A percentile compares a stretch with the other conserved stretches of the same genome.
These are phyloP conservation scores for Cinchona pubescens DNA, from an alignment of 257 asterid species.

Conservation along the genomic window DNA sequence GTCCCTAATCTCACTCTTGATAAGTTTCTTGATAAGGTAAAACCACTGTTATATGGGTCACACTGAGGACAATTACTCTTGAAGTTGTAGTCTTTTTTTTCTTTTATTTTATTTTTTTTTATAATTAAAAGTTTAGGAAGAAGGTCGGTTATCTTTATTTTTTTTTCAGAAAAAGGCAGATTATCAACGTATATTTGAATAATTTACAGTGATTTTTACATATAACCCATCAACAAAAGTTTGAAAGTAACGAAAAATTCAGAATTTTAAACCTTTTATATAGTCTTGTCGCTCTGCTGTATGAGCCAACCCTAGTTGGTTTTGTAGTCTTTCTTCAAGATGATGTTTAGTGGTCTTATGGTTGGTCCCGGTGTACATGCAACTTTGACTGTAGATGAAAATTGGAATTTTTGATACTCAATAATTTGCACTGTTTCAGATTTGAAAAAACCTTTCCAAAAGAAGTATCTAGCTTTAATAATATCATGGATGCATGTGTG, in stretches of 20 bases:
- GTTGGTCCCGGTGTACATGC: constrained; percentile 31
- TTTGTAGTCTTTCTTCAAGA: constrained; percentile 18
- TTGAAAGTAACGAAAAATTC: no score
- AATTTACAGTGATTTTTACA: no score
- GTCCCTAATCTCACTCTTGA: constrained; percentile 18
- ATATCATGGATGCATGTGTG: not conserved
- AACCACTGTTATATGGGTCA: constrained; percentile 25
- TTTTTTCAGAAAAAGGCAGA: no score
- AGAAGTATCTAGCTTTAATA: not conserved
- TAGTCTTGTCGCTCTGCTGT: no score
- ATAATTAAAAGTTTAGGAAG: no score
- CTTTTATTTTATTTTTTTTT: no score
- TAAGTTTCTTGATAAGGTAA: constrained; percentile 28
- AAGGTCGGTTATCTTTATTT: no score
- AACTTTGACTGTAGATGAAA: constrained; percentile 6
- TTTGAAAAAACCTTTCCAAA: not conserved
- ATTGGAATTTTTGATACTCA: not conserved
- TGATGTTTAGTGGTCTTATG: constrained; percentile 23
- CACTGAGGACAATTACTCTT: constrained; percentile 20
- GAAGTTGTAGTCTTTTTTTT: constrained; percentile 17
- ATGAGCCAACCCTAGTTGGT: no score
- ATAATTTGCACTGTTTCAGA: not conserved
- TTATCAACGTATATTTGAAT: no score
- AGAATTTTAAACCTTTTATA: no score
- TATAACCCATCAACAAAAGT: no score